Percentiles rank a stretch among this genome's conserved stretches.
These are phyloP conservation scores for Gaillardinia entomophila DNA, from an alignment of 805 yeast genomes.

Conservation along the genomic window DNA sequence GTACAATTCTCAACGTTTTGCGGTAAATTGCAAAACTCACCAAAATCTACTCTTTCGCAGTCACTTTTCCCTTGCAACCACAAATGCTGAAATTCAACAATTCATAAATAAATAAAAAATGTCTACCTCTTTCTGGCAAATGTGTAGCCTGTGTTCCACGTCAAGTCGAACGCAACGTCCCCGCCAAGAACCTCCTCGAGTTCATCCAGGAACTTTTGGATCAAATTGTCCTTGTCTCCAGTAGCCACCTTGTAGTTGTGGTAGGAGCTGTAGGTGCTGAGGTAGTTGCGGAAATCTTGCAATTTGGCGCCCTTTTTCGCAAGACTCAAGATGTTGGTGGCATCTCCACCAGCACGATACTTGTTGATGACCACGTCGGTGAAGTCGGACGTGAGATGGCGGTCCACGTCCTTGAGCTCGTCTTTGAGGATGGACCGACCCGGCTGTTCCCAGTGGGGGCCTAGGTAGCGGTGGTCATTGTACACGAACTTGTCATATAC, in stretches of 20 bases:
- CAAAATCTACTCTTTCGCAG: too few species aligned
- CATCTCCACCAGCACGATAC: slow-evolving; percentile 14
- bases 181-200: slow-evolving; percentile 13
- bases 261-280: slow-evolving; percentile 67
- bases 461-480: slow-evolving; percentile 41
- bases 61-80: too few species aligned
- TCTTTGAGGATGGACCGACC: slow-evolving; percentile 56
- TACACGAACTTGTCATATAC: slow-evolving; percentile 36
- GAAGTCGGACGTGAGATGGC: slow-evolving; percentile 41
- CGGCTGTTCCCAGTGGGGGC: slow-evolving; percentile 82
- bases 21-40: too few species aligned
- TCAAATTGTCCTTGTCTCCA: slow-evolving; percentile 24
- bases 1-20: too few species aligned
- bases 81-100: too few species aligned
- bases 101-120: too few species aligned
- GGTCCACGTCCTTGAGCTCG: slow-evolving; percentile 35
- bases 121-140: slow-evolving; percentile 31
- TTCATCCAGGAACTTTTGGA: slow-evolving; percentile 27
- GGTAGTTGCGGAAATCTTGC: slow-evolving; percentile 43
- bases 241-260: slow-evolving; percentile 47
- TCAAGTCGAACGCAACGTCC: slow-evolving; percentile 31
- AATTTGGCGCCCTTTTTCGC: slow-evolving; percentile 35
- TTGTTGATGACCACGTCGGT: slow-evolving; percentile 26
- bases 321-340: slow-evolving; percentile 12
- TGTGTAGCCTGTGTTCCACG: slow-evolving; percentile 49